A percentile compares a stretch with the other conserved stretches of the same genome.
These are phyloP conservation scores for Russula ochroleuca DNA, from an alignment of 768 basidiomycete species.

Conservation along the genomic window DNA sequence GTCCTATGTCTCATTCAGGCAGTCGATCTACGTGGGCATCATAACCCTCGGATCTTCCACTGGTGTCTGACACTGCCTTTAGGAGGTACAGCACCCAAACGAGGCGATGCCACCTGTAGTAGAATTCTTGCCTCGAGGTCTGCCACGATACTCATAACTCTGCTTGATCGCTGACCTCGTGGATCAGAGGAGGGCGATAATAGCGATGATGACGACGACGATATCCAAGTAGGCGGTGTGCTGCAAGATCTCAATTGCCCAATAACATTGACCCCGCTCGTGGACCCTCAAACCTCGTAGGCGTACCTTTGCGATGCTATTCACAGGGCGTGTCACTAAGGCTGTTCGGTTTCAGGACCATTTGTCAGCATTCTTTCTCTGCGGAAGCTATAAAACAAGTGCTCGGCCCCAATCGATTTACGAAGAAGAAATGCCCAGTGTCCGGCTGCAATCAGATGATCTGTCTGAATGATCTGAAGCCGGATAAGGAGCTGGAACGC, in stretches of 20 bases:
- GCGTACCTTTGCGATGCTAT: conserved; percentile 31
- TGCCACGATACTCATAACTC: conserved; percentile 15
- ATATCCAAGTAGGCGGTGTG: conserved; percentile 82
- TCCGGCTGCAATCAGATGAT: conserved; percentile 66
- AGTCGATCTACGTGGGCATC: conserved; percentile 47
- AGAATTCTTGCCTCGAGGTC: conserved; percentile 68
- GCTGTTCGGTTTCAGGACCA: conserved; percentile 38
- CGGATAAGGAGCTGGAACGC: conserved; percentile 57
- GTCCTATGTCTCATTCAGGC: conserved; percentile 57
- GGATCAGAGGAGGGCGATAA: conserved; percentile 72
- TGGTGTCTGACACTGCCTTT: conserved; percentile 3
- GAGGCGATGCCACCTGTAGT: conserved; percentile 72
- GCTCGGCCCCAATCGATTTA: conserved; percentile 40
- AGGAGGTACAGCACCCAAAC: conserved; percentile 68
- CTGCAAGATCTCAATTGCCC: conserved; percentile 85
- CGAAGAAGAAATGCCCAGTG: conserved; percentile 54
- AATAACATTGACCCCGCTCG: conserved; percentile 60
- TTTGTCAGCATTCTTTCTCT: conserved; percentile 84
- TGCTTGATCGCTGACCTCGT: conserved; percentile 9
- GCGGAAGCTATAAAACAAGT: conserved; percentile 61
- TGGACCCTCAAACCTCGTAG: conserved; percentile 80
- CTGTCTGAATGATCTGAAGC: conserved; percentile 45
- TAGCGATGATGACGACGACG: conserved; percentile 81
- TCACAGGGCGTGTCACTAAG: conserved; percentile 11
- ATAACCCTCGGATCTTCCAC: not conserved